Evolutionary conservation across 2,329 filamentous ascomycete genomes (phyloP), one percentile per base, ranked within the genome.

Genomic region (Didymella pinodella): DNA sequence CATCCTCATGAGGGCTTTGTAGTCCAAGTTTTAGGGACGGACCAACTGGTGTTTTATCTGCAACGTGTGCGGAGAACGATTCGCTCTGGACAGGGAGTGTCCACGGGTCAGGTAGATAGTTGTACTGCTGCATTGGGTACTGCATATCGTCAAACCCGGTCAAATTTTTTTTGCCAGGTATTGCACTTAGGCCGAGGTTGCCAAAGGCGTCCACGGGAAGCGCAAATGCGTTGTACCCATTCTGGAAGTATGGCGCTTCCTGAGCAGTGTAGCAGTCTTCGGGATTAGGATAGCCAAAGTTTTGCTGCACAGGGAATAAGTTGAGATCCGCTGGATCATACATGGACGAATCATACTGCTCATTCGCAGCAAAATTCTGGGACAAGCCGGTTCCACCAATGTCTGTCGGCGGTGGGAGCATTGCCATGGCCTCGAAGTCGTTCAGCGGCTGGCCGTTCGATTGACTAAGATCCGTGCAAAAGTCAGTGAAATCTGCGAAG

Each of bases 221-320:
- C 16, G 29, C 22, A 7, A 52, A 7, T 4, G 20, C 4, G 25
- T 20, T 18, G 12, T 48, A 52, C 3, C 3, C 25, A 20, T 50
- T 28, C 8, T 46, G 25, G 34, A 59, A 59, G 25, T 54, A 59
- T 7, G 56, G 56, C 6, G 26, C 22, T 22, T 46, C 28, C 5
- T 50, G 47, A 51, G 50, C n/a, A 7, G 32, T 34, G 12, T 54
- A 51, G 47, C 54, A 59, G 40, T n/a, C n/a, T 18, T 47, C 46
- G 3, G 56, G 56, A 18, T 54, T 40, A 34, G 50, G 32, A 18
- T 59, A 54, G 4, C 36, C 12, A 22, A 34, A 50, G 12, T 14
- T 14, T 8, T 49, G 56, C 20, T 47, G 20, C 16, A 28, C 43
- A 43, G 48, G 28, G 16, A 34, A 43, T 8, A 45, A 43, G 48